A percentile compares a stretch with the other conserved stretches of the same genome.
Conservation (phyloP, 352 stramenopile genomes). For the Phytophthora brassicae region DNA sequence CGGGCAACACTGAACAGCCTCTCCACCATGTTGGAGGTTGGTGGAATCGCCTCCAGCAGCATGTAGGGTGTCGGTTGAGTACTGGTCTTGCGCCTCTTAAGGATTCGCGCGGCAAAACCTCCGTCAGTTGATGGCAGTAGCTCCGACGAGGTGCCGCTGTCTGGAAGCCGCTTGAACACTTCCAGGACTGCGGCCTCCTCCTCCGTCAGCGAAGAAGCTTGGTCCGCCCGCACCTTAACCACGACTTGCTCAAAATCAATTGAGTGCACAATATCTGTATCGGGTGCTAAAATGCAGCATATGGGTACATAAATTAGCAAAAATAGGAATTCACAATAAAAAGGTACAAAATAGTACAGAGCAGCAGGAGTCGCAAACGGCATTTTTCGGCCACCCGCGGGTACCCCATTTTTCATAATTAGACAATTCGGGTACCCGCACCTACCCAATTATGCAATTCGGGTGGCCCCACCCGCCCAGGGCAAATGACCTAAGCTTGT, state of each 20-base stretch:
- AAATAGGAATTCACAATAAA: too few species aligned
- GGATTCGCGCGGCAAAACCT: background rate
- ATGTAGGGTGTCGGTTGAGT: background rate
- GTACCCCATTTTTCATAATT: too few species aligned
- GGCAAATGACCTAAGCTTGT: too few species aligned
- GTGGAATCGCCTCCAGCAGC: background rate
- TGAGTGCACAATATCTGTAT: slow-evolving; percentile 2
- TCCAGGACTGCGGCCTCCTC: background rate
- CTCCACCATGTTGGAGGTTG: slow-evolving; percentile 8
- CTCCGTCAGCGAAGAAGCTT: background rate
- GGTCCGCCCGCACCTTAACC: background rate
- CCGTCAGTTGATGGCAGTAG: too few species aligned
- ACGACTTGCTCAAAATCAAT: slow-evolving; percentile 2
- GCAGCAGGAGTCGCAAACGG: too few species aligned
- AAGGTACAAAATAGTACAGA: too few species aligned
- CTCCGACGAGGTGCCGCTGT: background rate
- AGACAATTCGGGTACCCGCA: too few species aligned
- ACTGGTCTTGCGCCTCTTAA: slow-evolving; percentile 2
- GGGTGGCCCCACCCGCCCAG: too few species aligned
- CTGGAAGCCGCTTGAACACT: background rate
- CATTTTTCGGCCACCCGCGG: too few species aligned
- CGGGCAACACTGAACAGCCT: slow-evolving; percentile 6
- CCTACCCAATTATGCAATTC: too few species aligned
- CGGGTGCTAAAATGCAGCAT: too few species aligned
- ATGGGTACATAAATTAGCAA: too few species aligned